phyloP scores from a whole-genome alignment of 2,329 filamentous ascomycete genomes.

The Chrysoporthe cubensis region DNA sequence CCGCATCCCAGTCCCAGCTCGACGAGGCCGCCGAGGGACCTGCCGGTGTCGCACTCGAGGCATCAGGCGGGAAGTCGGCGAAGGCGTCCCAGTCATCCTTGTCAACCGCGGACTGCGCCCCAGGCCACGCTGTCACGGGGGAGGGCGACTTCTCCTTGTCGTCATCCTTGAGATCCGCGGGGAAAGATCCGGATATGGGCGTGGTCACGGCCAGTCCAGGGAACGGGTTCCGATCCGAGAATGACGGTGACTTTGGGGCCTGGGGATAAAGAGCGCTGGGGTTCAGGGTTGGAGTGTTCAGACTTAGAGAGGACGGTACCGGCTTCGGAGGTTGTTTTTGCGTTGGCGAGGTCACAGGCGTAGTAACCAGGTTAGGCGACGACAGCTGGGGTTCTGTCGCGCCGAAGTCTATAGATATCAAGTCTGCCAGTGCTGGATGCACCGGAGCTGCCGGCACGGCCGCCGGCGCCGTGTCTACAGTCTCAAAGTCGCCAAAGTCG shows the following conservation, averaged over 20 bases:
- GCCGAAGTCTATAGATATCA: slow-evolving; percentile 38
- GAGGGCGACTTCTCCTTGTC: slow-evolving; percentile 39
- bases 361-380: slow-evolving; percentile 36
- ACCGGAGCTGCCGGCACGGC: slow-evolving; percentile 32
- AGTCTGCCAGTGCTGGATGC: slow-evolving; percentile 37
- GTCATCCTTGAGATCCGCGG: slow-evolving; percentile 36
- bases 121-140: slow-evolving; percentile 29
- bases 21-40: slow-evolving; percentile 30
- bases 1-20: slow-evolving; percentile 57
- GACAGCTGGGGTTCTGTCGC: slow-evolving; percentile 16
- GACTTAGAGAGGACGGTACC: slow-evolving; percentile 36
- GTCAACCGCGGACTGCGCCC: slow-evolving; percentile 34
- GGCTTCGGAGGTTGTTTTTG: slow-evolving; percentile 38
- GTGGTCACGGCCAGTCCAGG: slow-evolving; percentile 49
- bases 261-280: slow-evolving; percentile 45
- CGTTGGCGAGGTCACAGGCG: slow-evolving; percentile 34
- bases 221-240: slow-evolving; percentile 54
- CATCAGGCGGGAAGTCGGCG: slow-evolving; percentile 46
- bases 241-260: slow-evolving; percentile 52
- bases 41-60: slow-evolving; percentile 26
- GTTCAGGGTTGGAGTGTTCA: slow-evolving; percentile 32
- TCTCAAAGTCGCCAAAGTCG: slow-evolving; percentile 66
- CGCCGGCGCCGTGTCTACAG: slow-evolving; percentile 37
- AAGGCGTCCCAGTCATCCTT: slow-evolving; percentile 56
- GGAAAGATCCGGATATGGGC: slow-evolving; percentile 38